Percentiles rank a stretch among this genome's conserved stretches.
Conservation (phyloP, 2,329 filamentous ascomycete species). For the Fusarium citri region DNA sequence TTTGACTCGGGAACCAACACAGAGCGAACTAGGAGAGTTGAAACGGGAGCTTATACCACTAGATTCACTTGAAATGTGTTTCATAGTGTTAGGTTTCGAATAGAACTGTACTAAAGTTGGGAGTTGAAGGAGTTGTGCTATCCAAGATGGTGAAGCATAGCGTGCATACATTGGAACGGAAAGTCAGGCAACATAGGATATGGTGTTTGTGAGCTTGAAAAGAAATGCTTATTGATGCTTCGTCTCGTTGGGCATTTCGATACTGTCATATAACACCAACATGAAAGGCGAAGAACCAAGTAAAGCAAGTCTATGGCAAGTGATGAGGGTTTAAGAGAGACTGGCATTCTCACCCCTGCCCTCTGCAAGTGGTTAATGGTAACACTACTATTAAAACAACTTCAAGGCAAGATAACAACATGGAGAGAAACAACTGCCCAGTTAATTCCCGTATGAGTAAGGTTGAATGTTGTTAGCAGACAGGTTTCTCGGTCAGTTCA, state of each 20-base stretch:
- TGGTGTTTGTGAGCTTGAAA: not conserved
- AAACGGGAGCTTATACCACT: not conserved
- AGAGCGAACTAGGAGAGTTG: not conserved
- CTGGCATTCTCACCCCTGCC: not conserved
- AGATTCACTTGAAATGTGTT: not conserved
- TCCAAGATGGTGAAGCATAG: not conserved
- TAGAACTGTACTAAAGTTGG: not conserved
- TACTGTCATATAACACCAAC: not conserved
- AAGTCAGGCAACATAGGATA: not conserved
- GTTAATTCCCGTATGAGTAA: not conserved
- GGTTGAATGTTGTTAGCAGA: not conserved
- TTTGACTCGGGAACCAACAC: not conserved
- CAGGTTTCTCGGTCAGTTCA: not conserved
- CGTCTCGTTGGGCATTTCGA: too few species aligned
- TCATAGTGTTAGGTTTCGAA: not conserved
- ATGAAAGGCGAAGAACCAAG: not conserved
- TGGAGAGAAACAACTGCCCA: not conserved
- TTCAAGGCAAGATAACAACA: not conserved
- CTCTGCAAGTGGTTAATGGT: not conserved
- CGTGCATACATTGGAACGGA: not conserved
- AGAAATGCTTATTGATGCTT: not conserved
- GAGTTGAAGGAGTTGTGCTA: not conserved
- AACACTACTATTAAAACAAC: not conserved
- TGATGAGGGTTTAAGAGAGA: not conserved
- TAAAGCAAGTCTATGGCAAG: not conserved